Evolutionary conservation across 1,284 basidiomycete species (phyloP).

Genomic region (Wolfiporia cocos): DNA sequence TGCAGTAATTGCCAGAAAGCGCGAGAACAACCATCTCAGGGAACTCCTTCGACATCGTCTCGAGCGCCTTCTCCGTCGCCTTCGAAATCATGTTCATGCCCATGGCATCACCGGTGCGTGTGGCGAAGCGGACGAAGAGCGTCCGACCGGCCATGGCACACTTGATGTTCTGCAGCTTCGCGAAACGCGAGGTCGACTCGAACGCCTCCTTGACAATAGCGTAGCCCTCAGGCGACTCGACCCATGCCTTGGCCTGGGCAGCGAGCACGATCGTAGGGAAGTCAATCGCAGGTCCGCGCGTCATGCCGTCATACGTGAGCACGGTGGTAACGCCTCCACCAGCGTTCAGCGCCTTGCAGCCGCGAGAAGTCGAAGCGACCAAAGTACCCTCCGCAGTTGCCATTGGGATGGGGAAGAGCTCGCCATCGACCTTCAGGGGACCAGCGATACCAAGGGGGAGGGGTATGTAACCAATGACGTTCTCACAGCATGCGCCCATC

Average conservation of each 20-base stretch:
- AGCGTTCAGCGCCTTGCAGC: conserved; percentile 96
- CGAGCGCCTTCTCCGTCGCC: conserved; percentile 92
- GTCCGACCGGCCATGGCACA: conserved; percentile 87
- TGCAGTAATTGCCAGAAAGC: conserved; percentile 97
- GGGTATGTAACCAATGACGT: conserved; percentile 97
- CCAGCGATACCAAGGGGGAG: conserved; percentile 96
- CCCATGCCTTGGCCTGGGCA: conserved; percentile 84
- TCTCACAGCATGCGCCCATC: conserved; percentile 98
- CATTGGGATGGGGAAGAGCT: conserved; percentile 92
- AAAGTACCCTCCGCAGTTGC: conserved; percentile 98
- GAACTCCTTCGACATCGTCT: conserved; percentile 75
- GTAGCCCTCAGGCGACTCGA: conserved; percentile 83
- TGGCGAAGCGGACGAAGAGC: conserved; percentile 93
- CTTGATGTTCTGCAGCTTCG: conserved; percentile 78
- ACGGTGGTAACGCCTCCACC: conserved; percentile 96
- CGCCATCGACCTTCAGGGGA: conserved; percentile 89
- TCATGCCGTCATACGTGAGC: conserved; percentile 94
- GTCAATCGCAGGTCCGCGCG: conserved; percentile 95
- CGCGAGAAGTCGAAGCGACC: conserved; percentile 95
- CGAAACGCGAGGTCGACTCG: conserved; percentile 92
- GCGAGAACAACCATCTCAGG: conserved; percentile 94
- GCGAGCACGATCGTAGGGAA: conserved; percentile 83
- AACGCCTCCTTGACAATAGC: conserved; percentile 79
- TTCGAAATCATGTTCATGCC: conserved; percentile 99
- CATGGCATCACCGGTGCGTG: conserved; percentile 97